phyloP scores from a whole-genome alignment of 2,329 filamentous ascomycete species.

The Nannizziopsis arthrosporioides region DNA sequence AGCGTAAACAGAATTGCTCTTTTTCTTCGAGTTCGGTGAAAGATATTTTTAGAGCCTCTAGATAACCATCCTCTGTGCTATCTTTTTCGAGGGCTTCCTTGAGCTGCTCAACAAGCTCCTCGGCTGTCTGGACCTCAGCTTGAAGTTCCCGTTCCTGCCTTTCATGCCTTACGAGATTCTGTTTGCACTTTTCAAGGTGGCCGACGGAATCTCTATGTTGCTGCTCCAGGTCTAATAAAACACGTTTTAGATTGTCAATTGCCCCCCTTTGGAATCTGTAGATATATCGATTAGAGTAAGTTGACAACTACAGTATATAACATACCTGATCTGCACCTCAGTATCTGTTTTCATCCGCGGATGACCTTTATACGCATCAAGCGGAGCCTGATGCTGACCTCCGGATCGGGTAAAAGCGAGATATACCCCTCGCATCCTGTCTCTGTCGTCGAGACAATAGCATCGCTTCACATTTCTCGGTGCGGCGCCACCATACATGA shows the following conservation, averaged over 20 bases:
- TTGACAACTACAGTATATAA: not conserved
- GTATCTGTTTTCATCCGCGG: conserved; percentile 73
- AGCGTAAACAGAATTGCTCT: conserved; percentile 30
- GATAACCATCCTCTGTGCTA: conserved; percentile 51
- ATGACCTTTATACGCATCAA: conserved; percentile 42
- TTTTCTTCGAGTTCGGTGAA: conserved; percentile 48
- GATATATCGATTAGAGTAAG: conserved; percentile 9
- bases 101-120: conserved; percentile 53
- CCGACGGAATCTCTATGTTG: conserved; percentile 40
- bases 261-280: conserved; percentile 36
- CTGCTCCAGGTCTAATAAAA: conserved; percentile 43
- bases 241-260: conserved; percentile 43
- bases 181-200: conserved; percentile 39
- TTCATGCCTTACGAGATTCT: conserved; percentile 41
- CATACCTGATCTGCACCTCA: conserved; percentile 51
- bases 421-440: conserved; percentile 50
- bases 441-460: conserved; percentile 50
- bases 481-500: conserved; percentile 54
- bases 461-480: conserved; percentile 62
- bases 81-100: conserved; percentile 52
- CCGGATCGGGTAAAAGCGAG: conserved; percentile 42
- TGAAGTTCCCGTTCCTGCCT: conserved; percentile 40
- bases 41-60: conserved; percentile 48
- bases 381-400: conserved; percentile 41
- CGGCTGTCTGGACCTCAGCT: conserved; percentile 46